Percentiles rank a stretch among this genome's conserved stretches.
Evolutionary conservation across 345 rosid genomes (phyloP).

Genomic region (Corchorus olitorius): DNA sequence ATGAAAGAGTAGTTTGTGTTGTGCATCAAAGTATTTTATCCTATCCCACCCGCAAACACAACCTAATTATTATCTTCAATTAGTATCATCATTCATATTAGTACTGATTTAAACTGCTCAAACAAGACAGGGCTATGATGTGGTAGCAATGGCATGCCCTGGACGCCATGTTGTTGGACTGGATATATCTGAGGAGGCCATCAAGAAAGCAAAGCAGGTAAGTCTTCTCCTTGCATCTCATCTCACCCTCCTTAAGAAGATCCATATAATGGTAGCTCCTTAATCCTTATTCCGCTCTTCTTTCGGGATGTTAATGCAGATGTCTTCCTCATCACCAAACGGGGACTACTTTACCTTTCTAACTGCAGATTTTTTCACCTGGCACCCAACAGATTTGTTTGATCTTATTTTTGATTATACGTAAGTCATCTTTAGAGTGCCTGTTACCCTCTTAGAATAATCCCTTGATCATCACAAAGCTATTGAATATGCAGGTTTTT

Average conservation of each 20-base stretch:
- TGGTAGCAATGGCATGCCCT: slow-evolving; percentile 71
- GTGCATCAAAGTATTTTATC: too few species aligned
- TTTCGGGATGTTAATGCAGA: slow-evolving; percentile 41
- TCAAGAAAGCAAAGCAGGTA: slow-evolving; percentile 65
- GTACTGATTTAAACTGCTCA: slow-evolving; percentile 6
- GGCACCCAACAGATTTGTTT: slow-evolving; percentile 64
- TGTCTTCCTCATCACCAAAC: slow-evolving; percentile 55
- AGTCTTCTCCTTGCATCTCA: slow-evolving; percentile 8
- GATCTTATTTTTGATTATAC: slow-evolving; percentile 85
- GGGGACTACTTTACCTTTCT: slow-evolving; percentile 53
- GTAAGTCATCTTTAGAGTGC: slow-evolving; percentile 42
- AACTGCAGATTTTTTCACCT: slow-evolving; percentile 73
- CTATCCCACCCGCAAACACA: too few species aligned
- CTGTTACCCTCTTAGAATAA: background rate
- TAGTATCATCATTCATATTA: background rate
- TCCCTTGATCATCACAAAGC: slow-evolving; percentile 12
- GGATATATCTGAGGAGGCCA: slow-evolving; percentile 66
- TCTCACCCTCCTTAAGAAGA: background rate
- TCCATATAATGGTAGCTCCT: slow-evolving; percentile 6
- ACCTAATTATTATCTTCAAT: background rate
- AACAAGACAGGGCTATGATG: slow-evolving; percentile 72
- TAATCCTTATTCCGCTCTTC: slow-evolving; percentile 7
- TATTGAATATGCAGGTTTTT: slow-evolving; percentile 59
- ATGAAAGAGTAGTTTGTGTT: too few species aligned
- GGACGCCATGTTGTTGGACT: slow-evolving; percentile 75